Evolutionary conservation across 176 grass and related monocot species (phyloP), one percentile per base, ranked within the genome.

Genomic region (Cenchrus purpureus): DNA sequence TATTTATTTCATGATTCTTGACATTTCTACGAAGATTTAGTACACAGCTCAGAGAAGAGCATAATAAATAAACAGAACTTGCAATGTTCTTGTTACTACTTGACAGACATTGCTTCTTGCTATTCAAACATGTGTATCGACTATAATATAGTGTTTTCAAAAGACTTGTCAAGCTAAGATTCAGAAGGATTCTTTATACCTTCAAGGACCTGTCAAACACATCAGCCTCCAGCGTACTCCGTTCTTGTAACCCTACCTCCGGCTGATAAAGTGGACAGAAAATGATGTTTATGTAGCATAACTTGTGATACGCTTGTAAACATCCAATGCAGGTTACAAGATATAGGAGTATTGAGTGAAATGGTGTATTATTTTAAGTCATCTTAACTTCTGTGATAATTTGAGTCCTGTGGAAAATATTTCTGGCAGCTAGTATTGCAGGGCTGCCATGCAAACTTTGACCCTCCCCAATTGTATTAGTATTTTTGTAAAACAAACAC

Each of bases 1-100:
- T 61, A 11, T 75, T 22, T 61, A 11, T 75, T 75, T 25, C 12
- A n/a, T 10, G 6, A 82, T 82, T 56, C 12, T 67, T 82, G 16
- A 57, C 68, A 82, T 72, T 82, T 22, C 9, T 13, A 48, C 5
- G 40, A 60, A 46, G 10, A 44, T 37, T 73, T 4, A 20, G 13
- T 51, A 51, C 81, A 37, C n/a, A 73, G 43, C 28, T 71, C n/a
- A 60, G 32, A 14, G 10, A 57, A 20, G 7, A 45, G 12, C 5
- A 59, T n/a, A 15, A 59, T 59, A 59, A n/a, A 59, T 20, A 20
- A 58, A 6, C 55, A 58, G 55, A 58, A 17, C 20, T 61, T 61
- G 58, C n/a, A 61, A n/a, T 22, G n/a, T 11, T 61, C 22, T 4
- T 61, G 22, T 61, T 61, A 61, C 2, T 2, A 61, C 25, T 64